Base-by-base conservation (phyloP, 2,329 filamentous ascomycete species). In the Lasiodiplodia sp. region DNA sequence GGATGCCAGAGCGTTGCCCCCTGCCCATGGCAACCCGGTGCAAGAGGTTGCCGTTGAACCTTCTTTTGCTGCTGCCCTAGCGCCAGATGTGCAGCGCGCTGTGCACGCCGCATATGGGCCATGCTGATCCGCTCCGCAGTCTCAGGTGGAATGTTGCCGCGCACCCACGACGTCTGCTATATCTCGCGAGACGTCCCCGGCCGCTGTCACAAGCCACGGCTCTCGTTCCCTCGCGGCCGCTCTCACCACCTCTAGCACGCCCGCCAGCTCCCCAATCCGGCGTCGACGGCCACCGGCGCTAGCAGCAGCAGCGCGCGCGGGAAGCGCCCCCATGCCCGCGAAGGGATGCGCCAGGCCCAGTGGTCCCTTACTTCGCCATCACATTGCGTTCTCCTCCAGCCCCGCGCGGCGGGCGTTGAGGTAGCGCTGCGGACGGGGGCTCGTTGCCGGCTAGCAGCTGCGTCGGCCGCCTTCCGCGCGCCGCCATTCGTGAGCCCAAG, bases 281-380 rank as follows among this genome's bases (percentile, higher is more conserved):
- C 56, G 37, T 44, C 56, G 21, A 44, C 37, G 56, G 56, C 56
- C 56, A 18, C 56, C 37, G 56, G 57, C 57, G 40, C 57, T 62
- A 58, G 55, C 55, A 62, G 56, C 52, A 52, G 49, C 52, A 57
- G 56, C 56, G 56, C 56, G 56, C 57, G 40, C 57, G 57, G 57
- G 57, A 62, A 62, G 57, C 57, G 47, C 23, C 47, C 23, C 38
- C 57, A 31, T 16, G 57, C 57, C 57, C 57, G 57, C 57, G 57
- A 62, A 66, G 64, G 64, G 64, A 66, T 66, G 64, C 64, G 37
- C 57, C 57, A 49, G 57, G 57, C 57, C 57, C 56, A 47, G 64
- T 56, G 34, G 64, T 66, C 64, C 64, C 64, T 66, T 66, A 66
- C 64, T 66, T 66, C 52, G 63, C 63, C 57, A 18, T 55, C 63